phyloP scores from a whole-genome alignment of 805 yeast genomes.

The Ogataea naganishii region DNA sequence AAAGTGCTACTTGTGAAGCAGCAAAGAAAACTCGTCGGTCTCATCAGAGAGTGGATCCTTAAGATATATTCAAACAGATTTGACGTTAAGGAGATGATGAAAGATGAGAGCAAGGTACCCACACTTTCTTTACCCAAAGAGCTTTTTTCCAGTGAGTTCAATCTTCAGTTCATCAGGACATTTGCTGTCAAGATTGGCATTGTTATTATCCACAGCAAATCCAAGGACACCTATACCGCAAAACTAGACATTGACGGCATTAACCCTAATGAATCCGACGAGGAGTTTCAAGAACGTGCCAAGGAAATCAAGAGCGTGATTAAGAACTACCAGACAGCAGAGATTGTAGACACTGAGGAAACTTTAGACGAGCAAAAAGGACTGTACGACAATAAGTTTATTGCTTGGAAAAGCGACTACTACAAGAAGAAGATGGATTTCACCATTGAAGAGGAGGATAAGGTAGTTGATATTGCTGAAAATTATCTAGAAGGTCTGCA shows the following conservation, averaged over 20 bases:
- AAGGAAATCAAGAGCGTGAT: constrained; percentile 42
- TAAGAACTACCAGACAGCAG: constrained; percentile 58
- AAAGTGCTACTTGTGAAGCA: constrained; percentile 57
- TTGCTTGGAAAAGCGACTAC: constrained; percentile 78
- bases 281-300: constrained; percentile 49
- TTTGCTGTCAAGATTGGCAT: constrained; percentile 63
- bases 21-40: constrained; percentile 66
- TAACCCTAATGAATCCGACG: constrained; percentile 57
- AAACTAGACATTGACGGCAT: constrained; percentile 69
- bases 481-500: constrained; percentile 92
- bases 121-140: constrained; percentile 37
- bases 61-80: constrained; percentile 22
- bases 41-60: constrained; percentile 41
- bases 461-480: constrained; percentile 54
- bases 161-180: constrained; percentile 52
- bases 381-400: constrained; percentile 66
- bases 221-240: constrained; percentile 46
- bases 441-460: constrained; percentile 48
- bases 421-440: constrained; percentile 76
- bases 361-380: constrained; percentile 43
- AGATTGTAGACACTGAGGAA: constrained; percentile 52
- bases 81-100: constrained; percentile 22
- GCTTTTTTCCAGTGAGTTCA: constrained; percentile 32
- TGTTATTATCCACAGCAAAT: constrained; percentile 54
- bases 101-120: constrained; percentile 33